phyloP scores from a whole-genome alignment of 306 rosid species.

The Rosa chinensis region DNA sequence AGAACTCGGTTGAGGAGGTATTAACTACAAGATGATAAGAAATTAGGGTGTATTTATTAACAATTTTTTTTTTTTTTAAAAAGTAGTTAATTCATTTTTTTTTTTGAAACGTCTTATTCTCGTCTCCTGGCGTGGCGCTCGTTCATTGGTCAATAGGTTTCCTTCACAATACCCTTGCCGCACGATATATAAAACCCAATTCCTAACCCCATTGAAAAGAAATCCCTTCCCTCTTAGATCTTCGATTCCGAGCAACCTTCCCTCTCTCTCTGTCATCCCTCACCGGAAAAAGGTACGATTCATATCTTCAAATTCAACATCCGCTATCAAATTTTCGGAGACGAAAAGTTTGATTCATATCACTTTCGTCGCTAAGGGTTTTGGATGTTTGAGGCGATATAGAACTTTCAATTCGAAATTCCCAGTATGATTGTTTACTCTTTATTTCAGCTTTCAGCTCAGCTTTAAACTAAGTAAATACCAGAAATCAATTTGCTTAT shows the following conservation, averaged over 20 bases:
- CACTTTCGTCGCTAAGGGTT: neutral
- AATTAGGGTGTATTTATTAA: no score
- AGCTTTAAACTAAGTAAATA: neutral
- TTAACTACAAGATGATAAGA: no score
- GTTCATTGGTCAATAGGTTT: neutral
- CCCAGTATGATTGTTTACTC: neutral
- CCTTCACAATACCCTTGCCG: neutral
- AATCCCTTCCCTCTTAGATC: neutral
- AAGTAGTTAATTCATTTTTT: no score
- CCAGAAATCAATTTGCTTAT: neutral
- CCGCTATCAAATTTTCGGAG: no score
- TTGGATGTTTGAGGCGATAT: no score
- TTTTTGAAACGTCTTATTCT: no score
- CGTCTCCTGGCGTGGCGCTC: slow-evolving; percentile 3
- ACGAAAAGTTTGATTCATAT: no score
- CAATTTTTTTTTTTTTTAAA: no score
- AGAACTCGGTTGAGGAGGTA: no score
- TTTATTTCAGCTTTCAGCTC: neutral
- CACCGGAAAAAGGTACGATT: neutral
- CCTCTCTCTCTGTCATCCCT: neutral
- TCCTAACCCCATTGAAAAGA: neutral
- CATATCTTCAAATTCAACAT: neutral
- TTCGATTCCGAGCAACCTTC: neutral
- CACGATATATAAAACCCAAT: neutral
- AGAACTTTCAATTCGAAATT: neutral